These are phyloP conservation scores for Tephrocybe sp. DNA, from an alignment of 768 basidiomycete species.

Conservation along the genomic window DNA sequence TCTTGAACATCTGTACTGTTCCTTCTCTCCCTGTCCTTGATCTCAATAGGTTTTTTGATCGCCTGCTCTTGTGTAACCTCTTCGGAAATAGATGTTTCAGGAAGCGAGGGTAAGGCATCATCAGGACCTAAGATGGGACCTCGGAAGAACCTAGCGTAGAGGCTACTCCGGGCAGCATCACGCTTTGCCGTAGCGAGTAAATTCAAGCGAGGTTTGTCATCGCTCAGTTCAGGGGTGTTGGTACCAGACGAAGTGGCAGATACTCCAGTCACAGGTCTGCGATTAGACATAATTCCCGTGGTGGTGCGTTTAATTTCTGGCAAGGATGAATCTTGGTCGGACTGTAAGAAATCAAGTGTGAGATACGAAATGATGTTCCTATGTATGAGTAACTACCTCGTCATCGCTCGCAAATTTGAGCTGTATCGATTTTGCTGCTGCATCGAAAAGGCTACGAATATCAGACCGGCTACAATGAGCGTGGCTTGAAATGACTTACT, in stretches of 20 bases:
- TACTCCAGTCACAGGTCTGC: conserved; percentile 54
- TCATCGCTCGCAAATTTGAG: conserved; percentile 61
- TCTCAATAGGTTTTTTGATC: background rate
- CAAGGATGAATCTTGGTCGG: conserved; percentile 9
- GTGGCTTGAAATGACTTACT: conserved; percentile 53
- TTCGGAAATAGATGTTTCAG: background rate
- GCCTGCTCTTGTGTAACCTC: background rate
- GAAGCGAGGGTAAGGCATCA: conserved; percentile 16
- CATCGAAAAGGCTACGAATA: conserved; percentile 67
- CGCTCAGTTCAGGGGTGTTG: conserved; percentile 35
- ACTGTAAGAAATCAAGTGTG: conserved; percentile 5
- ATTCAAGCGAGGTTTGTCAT: conserved; percentile 37
- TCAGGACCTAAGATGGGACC: conserved; percentile 69
- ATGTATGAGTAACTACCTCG: conserved; percentile 28
- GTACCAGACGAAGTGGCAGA: conserved; percentile 48
- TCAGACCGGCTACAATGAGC: background rate
- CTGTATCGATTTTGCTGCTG: conserved; percentile 81
- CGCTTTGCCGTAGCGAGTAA: conserved; percentile 69
- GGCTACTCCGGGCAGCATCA: conserved; percentile 69
- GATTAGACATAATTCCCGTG: conserved; percentile 77
- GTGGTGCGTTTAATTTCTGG: conserved; percentile 45
- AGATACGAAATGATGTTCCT: background rate
- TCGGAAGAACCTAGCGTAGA: conserved; percentile 83
- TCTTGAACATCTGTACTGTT: conserved; percentile 14
- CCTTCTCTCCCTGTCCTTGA: conserved; percentile 1